These are phyloP conservation scores for Fusarium sp. DNA, from an alignment of 2,329 filamentous ascomycete species.

Conservation along the genomic window DNA sequence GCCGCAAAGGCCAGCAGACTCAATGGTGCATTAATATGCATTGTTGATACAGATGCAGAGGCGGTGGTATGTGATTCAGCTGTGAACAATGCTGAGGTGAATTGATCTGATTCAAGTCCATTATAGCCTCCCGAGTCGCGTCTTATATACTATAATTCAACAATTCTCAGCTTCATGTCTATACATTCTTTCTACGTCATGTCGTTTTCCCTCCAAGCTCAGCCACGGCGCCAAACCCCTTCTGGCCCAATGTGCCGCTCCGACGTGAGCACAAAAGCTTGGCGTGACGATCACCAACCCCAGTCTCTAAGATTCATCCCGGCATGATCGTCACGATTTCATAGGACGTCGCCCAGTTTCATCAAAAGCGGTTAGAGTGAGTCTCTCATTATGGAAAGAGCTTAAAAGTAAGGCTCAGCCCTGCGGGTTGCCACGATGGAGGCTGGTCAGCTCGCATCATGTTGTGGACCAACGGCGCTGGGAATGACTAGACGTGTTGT, in stretches of 20 bases:
- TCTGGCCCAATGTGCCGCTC: not conserved
- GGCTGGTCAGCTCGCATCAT: not conserved
- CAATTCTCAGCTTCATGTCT: not conserved
- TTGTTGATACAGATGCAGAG: not conserved
- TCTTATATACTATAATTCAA: not conserved
- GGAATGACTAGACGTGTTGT: not conserved
- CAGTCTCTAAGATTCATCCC: not conserved
- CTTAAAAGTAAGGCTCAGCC: not conserved
- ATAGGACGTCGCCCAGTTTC: not conserved
- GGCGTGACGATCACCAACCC: not conserved
- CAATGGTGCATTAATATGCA: not conserved
- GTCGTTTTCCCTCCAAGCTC: not conserved
- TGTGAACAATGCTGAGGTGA: not conserved
- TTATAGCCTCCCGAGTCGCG: not conserved
- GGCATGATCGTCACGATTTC: not conserved
- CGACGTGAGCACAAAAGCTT: not conserved
- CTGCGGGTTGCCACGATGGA: not conserved
- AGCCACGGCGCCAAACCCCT: not conserved
- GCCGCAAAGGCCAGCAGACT: not conserved
- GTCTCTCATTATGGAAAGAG: not conserved
- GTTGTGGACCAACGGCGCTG: not conserved
- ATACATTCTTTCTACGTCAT: not conserved
- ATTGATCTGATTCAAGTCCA: not conserved
- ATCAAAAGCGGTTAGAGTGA: not conserved
- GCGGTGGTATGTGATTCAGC: not conserved